Evolutionary conservation across 1,284 basidiomycete species (phyloP).

Genomic region (Polyporus tsugae): DNA sequence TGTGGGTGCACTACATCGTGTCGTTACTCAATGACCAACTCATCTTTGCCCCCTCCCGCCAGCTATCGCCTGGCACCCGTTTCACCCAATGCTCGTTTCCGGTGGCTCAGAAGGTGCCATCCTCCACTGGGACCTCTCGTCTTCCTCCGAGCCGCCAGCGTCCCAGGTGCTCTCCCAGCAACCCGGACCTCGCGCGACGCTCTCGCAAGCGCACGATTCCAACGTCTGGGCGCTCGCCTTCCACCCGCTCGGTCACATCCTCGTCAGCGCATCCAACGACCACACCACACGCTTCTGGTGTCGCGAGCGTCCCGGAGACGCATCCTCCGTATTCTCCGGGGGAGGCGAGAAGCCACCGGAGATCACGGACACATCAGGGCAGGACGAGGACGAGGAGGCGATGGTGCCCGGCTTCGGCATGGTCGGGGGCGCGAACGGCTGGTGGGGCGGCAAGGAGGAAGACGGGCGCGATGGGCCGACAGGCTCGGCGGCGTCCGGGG

Average conservation of each 20-base stretch:
- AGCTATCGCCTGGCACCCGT: slow-evolving; percentile 96
- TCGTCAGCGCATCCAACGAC: slow-evolving; percentile 94
- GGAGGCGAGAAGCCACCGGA: slow-evolving; percentile 83
- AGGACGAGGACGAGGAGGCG: slow-evolving; percentile 70
- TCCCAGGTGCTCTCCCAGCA: slow-evolving; percentile 44
- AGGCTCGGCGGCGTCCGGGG: slow-evolving; percentile 26
- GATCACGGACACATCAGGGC: slow-evolving; percentile 56
- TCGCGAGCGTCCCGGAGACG: slow-evolving; percentile 83
- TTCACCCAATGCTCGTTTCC: slow-evolving; percentile 91
- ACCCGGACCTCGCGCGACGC: slow-evolving; percentile 76
- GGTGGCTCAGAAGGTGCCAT: slow-evolving; percentile 95
- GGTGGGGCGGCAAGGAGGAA: slow-evolving; percentile 32
- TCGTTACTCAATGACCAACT: neutral
- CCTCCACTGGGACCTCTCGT: slow-evolving; percentile 89
- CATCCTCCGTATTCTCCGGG: slow-evolving; percentile 71
- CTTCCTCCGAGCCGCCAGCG: slow-evolving; percentile 41
- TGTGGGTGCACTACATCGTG: slow-evolving; percentile 55
- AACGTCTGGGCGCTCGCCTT: slow-evolving; percentile 96
- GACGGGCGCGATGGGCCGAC: slow-evolving; percentile 25
- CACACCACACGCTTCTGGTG: slow-evolving; percentile 99
- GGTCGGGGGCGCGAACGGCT: slow-evolving; percentile 27
- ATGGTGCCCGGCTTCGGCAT: slow-evolving; percentile 65
- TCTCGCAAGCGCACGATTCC: slow-evolving; percentile 95
- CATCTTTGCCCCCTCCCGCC: neutral
- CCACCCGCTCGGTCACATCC: slow-evolving; percentile 95